Evolutionary conservation across 441 rosid genomes (phyloP), one percentile per base, ranked within the genome.

Genomic region (Erysimum cheiri): DNA sequence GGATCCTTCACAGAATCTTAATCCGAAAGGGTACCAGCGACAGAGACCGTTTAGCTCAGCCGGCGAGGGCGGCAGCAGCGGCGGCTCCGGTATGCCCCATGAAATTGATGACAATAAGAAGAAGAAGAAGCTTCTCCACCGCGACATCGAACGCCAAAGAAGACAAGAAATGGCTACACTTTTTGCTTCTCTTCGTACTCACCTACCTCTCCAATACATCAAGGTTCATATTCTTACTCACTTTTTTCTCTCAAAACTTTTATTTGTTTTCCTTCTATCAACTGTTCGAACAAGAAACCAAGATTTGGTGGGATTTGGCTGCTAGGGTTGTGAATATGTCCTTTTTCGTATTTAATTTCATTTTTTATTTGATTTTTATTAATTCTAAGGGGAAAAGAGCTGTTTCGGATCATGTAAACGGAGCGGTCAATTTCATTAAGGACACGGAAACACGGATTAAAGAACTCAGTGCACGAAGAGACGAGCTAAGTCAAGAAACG

Each of bases 321-420:
- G 50, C 53, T 75, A 69, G 78, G 74, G 71, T 75, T 68, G 10
- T 53, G 59, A 48, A 59, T 35, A 70, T 33, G 35, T 10, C 28
- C 12, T 29, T 35, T 19, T 47, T 19, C 8, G 17, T 36, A 11
- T 26, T 19, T 4, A n/a, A n/a, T 36, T 32, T 10, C 1, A 36
- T 2, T 49, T 26, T n/a, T 14, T 52, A 15, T 37, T 53, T 60
- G 52, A 39, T 19, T 15, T 54, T 60, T 24, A 31, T 36, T 40
- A n/a, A n/a, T n/a, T 67, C 8, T 64, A 89, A 89, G 95, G 97
- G 98, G 58, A 89, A 88, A 78, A 87, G 96, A 46, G 88, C 97
- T 9, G 80, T 78, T 40, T 88, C 97, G 5, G 98, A 94, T 81
- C 96, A 87, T 68, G 85, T 90, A 77, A 77, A 82, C 43, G 96